Evolutionary conservation across 2,329 filamentous ascomycete genomes (phyloP).

Genomic region (Talaromyces islandicus): DNA sequence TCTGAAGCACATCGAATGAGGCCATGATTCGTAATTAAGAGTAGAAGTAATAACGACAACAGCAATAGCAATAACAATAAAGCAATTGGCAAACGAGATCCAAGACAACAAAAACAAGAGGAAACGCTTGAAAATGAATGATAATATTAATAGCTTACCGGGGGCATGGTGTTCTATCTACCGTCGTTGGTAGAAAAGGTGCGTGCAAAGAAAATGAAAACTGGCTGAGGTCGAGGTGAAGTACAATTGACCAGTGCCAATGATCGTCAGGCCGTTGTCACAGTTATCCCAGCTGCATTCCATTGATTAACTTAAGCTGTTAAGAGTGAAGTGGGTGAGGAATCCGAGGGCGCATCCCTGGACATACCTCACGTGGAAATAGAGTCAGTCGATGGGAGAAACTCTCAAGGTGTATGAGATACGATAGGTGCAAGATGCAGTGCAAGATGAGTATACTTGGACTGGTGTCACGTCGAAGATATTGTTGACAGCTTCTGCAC

Average conservation of each 20-base stretch:
- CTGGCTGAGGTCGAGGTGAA: constrained; percentile 14
- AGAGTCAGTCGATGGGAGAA: constrained; percentile 13
- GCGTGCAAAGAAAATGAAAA: constrained; percentile 16
- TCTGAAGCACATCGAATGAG: constrained; percentile 47
- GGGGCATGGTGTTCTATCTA: constrained; percentile 48
- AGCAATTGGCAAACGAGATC: background rate
- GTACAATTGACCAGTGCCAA: constrained; percentile 6
- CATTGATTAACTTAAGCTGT: constrained; percentile 18
- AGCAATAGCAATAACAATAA: background rate
- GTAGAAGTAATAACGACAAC: constrained; percentile 8
- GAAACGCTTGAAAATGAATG: background rate
- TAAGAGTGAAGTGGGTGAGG: constrained; percentile 27
- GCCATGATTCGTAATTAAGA: constrained; percentile 17
- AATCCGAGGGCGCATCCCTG: constrained; percentile 15
- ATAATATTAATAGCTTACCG: constrained; percentile 40
- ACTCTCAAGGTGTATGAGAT: constrained; percentile 17
- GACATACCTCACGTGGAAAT: constrained; percentile 35
- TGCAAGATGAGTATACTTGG: constrained; percentile 8
- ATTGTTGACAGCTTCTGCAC: constrained; percentile 6
- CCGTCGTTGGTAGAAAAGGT: constrained; percentile 18
- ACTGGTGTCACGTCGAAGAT: background rate
- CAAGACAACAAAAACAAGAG: background rate
- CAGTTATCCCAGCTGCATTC: constrained; percentile 31
- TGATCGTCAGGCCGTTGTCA: constrained; percentile 22
- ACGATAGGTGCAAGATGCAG: constrained; percentile 8